Evolutionary conservation across 2,329 filamentous ascomycete species (phyloP), one percentile per base, ranked within the genome.

Genomic region (Aspergillus puulaauensis): DNA sequence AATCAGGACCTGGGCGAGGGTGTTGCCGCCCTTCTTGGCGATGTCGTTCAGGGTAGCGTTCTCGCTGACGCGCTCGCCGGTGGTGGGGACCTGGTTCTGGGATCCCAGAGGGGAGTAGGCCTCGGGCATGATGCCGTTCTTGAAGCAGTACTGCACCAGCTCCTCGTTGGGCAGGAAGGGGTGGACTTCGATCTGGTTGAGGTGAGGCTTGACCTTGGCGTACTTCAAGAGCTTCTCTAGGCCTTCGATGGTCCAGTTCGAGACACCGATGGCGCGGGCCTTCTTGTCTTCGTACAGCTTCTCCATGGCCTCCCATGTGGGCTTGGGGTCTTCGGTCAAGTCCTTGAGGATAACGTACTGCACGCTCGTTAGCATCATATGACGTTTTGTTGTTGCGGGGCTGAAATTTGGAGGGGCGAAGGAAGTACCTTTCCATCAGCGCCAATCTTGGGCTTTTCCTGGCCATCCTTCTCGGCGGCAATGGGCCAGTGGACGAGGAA

Each of bases 261-360:
- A 90, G 14, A 95, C 86, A 52, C 90, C 90, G 64, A 95, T 91
- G 56, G 87, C 85, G 63, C 80, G 82, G 49, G 85, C 86, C 60
- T 83, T 83, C 61, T 88, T 88, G 1, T 83, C 82, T 12, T 74
- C 70, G 33, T 85, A 76, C 19, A 87, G 66, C 45, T 83, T 83
- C 70, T 86, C 82, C 80, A 93, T 86, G 31, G 83, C 84, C 68
- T 89, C 85, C 89, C 70, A 92, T 73, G 85, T 87, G 37, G 73
- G 70, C 62, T 77, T 73, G 48, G 82, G 86, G 78, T 90, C 87
- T 68, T 86, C 81, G 21, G 87, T 90, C 58, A 88, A 77, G 35
- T 80, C 80, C 71, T 87, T 80, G 70, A 86, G 84, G 77, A 86
- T 86, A 52, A 86, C 73, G 70, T 86, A 86, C 77, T 80, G 47